Conservation (phyloP, 352 stramenopile species). For the Phytophthora fragariaefolia region DNA sequence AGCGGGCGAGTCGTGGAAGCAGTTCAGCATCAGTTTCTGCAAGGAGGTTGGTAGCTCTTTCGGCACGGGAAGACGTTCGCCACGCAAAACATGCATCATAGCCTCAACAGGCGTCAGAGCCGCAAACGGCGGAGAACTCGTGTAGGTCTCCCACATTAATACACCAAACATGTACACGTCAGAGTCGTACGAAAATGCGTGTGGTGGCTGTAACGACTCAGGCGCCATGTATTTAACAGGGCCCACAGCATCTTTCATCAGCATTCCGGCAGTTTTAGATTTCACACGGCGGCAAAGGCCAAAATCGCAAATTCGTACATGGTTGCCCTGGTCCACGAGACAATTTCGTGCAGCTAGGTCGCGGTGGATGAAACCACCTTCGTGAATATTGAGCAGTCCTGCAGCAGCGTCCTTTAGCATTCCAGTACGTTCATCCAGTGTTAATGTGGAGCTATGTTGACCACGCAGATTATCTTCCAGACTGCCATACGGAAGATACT, state of each 20-base stretch:
- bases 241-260: slow-evolving; percentile 72
- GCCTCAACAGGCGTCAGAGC: slow-evolving; percentile 63
- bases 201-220: slow-evolving; percentile 77
- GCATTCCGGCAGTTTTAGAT: slow-evolving; percentile 52
- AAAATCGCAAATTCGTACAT: slow-evolving; percentile 84
- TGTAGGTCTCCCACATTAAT: slow-evolving; percentile 86
- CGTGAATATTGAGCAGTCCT: slow-evolving; percentile 83
- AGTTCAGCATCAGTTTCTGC: slow-evolving; percentile 67
- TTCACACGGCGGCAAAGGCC: slow-evolving; percentile 70
- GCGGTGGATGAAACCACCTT: slow-evolving; percentile 86
- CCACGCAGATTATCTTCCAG: slow-evolving; percentile 73
- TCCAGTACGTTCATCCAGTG: slow-evolving; percentile 52
- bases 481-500: slow-evolving; percentile 78
- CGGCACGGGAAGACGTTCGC: slow-evolving; percentile 63
- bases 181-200: slow-evolving; percentile 79
- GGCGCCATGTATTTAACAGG: slow-evolving; percentile 88
- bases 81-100: slow-evolving; percentile 66
- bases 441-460: slow-evolving; percentile 18
- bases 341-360: slow-evolving; percentile 85
- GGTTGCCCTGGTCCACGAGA: slow-evolving; percentile 65
- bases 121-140: slow-evolving; percentile 57
- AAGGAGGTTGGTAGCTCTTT: slow-evolving; percentile 52
- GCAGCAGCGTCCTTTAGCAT: slow-evolving; percentile 81
- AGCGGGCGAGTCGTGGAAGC: slow-evolving; percentile 68
- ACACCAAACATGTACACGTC: slow-evolving; percentile 88